A percentile compares a stretch with the other conserved stretches of the same genome.
Evolutionary conservation across 352 stramenopile species (phyloP).

Genomic region (Globisporangium parvum): DNA sequence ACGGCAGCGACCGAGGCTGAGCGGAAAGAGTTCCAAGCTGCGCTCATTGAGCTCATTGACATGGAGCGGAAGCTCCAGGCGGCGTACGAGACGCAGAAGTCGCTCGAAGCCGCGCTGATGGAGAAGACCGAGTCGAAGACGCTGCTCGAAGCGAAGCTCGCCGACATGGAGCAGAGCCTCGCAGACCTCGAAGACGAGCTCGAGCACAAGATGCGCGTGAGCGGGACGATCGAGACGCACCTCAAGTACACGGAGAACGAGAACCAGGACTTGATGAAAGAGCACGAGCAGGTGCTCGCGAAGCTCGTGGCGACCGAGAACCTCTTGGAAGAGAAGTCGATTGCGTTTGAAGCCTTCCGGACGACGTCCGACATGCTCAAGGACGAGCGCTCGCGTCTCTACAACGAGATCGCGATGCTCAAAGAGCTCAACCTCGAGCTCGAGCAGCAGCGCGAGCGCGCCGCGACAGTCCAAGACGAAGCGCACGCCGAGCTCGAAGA

Average conservation of each 20-base stretch:
- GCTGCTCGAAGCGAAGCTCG: slow-evolving; percentile 40
- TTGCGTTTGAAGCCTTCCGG: slow-evolving; percentile 56
- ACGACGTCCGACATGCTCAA: slow-evolving; percentile 58
- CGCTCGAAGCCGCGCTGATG: slow-evolving; percentile 40
- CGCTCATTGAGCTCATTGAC: slow-evolving; percentile 59
- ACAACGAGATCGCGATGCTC: slow-evolving; percentile 47
- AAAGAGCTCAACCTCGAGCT: slow-evolving; percentile 41
- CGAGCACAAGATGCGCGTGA: slow-evolving; percentile 48
- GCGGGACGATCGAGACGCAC: slow-evolving; percentile 43
- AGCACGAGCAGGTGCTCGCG: slow-evolving; percentile 34
- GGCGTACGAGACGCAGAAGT: slow-evolving; percentile 53
- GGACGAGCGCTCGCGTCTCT: slow-evolving; percentile 45
- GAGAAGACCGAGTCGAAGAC: slow-evolving; percentile 42
- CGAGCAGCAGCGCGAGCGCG: slow-evolving; percentile 32
- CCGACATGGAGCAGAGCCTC: slow-evolving; percentile 40
- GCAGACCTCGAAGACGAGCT: slow-evolving; percentile 45
- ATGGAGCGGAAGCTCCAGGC: slow-evolving; percentile 63
- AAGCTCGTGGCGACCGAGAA: slow-evolving; percentile 43
- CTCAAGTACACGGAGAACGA: slow-evolving; percentile 34
- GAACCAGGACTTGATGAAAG: slow-evolving; percentile 39
- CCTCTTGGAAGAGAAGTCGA: slow-evolving; percentile 53
- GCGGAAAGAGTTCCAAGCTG: slow-evolving; percentile 49
- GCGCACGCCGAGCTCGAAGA: slow-evolving; percentile 48
- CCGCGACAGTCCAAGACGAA: slow-evolving; percentile 38
- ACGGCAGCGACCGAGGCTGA: slow-evolving; percentile 36